phyloP scores from a whole-genome alignment of 2,329 filamentous ascomycete species.

The Graphilbum sp. region DNA sequence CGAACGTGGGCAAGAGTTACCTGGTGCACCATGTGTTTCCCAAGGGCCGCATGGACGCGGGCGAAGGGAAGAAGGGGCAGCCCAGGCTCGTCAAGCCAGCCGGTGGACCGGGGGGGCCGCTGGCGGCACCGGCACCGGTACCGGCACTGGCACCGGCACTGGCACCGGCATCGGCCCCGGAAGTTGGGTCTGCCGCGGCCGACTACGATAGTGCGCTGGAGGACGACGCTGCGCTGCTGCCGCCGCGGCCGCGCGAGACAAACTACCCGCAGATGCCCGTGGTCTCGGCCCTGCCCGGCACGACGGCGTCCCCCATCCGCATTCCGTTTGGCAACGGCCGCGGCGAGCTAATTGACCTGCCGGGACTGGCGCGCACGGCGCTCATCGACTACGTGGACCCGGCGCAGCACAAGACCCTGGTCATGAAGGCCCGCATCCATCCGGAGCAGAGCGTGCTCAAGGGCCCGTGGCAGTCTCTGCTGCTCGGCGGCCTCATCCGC shows the following conservation, averaged over 20 bases:
- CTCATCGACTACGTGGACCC: constrained; percentile 56
- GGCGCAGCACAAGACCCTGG: constrained; percentile 46
- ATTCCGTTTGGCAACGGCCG: constrained; percentile 74
- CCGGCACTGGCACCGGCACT: too few relatives aligned
- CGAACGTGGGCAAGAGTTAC: constrained; percentile 92
- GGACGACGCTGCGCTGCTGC: constrained; percentile 46
- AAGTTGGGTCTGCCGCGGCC: background rate
- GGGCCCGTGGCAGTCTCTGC: constrained; percentile 53
- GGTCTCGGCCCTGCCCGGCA: constrained; percentile 76
- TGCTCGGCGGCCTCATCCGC: constrained; percentile 74
- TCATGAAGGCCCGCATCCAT: constrained; percentile 63
- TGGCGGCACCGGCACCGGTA: too few relatives aligned
- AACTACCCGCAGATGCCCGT: constrained; percentile 73
- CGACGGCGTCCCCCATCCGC: constrained; percentile 87
- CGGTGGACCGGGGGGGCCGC: too few relatives aligned
- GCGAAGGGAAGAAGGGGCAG: too few relatives aligned
- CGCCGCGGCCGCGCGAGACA: constrained; percentile 56
- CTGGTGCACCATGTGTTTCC: constrained; percentile 81
- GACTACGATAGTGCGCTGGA: background rate
- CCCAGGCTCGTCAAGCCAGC: too few relatives aligned
- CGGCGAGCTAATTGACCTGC: constrained; percentile 86
- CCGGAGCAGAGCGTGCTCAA: constrained; percentile 61
- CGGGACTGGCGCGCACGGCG: constrained; percentile 61
- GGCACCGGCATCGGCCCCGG: background rate
- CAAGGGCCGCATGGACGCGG: constrained; percentile 41